Evolutionary conservation across 179 eudicot genomes (phyloP), one percentile per base, ranked within the genome.

Genomic region (Silene noctiflora): DNA sequence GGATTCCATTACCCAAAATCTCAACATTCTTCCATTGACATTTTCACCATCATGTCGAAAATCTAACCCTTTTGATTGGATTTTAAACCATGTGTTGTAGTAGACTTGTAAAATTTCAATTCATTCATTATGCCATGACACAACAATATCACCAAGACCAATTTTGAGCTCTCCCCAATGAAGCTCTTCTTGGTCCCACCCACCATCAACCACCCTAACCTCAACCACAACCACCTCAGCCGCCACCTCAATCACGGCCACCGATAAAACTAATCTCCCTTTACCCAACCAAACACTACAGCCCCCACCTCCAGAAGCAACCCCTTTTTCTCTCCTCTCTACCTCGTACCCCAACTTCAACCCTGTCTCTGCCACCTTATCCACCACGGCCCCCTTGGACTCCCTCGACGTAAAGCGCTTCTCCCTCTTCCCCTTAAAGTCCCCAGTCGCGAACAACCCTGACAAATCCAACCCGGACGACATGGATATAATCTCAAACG

Each of bases 101-200:
- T n/a, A n/a, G n/a, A n/a, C n/a, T n/a, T n/a, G 11, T 11, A 69
- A 35, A 29, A 24, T 29, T 19, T 11, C 7, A 11, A 0, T 44
- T 69, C 17, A 69, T 22, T 74, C 63, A 51, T 27, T 68, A 33
- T 86, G 84, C 91, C 92, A 93, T 35, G 90, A 84, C 42, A 84
- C 81, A 42, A 78, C 91, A 63, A 89, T 80, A 75, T 87, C 89
- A 63, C 74, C 85, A 59, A 93, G 81, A 75, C 90, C 93, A 27
- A 72, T 21, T 65, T 81, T 87, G 82, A 93, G 71, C 20, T 84
- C 87, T 6, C 83, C 85, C 96, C 91, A 93, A 42, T 93, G 84
- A 42, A 69, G 71, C 1, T 78, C 79, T 27, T 78, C 82, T 19
- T 65, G 76, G 9, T 78, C 80, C 82, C 84, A 75, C 76, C 79